A percentile compares a stretch with the other conserved stretches of the same genome.
phyloP scores from a whole-genome alignment of 495 filamentous ascomycete genomes.

The Usnea hakonensis region DNA sequence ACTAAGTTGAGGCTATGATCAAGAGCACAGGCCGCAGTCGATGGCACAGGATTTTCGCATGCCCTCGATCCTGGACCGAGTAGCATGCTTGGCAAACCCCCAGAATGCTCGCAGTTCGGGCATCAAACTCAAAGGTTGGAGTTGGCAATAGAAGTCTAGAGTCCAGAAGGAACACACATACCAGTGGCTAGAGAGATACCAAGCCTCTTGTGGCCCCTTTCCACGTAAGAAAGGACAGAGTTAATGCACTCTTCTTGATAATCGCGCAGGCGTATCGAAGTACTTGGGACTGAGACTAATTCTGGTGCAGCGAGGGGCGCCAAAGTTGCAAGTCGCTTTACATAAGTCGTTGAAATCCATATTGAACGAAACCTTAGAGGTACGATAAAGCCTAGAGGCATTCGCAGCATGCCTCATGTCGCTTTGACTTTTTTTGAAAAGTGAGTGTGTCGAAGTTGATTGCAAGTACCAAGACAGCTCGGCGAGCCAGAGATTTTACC shows the following conservation, averaged over 20 bases:
- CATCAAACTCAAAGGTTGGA: not conserved
- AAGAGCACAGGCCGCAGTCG: not conserved
- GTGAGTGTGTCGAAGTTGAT: too few relatives aligned
- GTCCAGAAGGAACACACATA: not conserved
- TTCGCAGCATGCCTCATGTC: slow-evolving; percentile 18
- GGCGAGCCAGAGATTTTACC: too few relatives aligned
- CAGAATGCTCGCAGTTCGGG: not conserved
- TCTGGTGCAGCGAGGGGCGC: not conserved
- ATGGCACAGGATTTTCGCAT: not conserved
- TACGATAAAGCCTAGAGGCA: not conserved
- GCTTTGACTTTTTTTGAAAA: not conserved
- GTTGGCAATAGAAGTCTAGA: not conserved
- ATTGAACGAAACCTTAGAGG: not conserved
- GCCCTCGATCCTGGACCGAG: not conserved
- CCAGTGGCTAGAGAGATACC: slow-evolving; percentile 86
- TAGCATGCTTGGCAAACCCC: not conserved
- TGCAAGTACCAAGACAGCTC: too few relatives aligned
- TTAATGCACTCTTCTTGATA: slow-evolving; percentile 90
- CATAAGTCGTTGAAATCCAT: not conserved
- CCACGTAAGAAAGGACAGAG: slow-evolving; percentile 64
- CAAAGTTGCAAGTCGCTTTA: slow-evolving; percentile 2
- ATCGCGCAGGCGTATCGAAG: slow-evolving; percentile 52
- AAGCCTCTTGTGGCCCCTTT: slow-evolving; percentile 68
- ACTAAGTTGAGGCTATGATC: not conserved
- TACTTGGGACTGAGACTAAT: slow-evolving; percentile 4